A percentile compares a stretch with the other conserved stretches of the same genome.
Evolutionary conservation across 2,329 filamentous ascomycete genomes (phyloP).

Genomic region (Phialemoniopsis sp.): DNA sequence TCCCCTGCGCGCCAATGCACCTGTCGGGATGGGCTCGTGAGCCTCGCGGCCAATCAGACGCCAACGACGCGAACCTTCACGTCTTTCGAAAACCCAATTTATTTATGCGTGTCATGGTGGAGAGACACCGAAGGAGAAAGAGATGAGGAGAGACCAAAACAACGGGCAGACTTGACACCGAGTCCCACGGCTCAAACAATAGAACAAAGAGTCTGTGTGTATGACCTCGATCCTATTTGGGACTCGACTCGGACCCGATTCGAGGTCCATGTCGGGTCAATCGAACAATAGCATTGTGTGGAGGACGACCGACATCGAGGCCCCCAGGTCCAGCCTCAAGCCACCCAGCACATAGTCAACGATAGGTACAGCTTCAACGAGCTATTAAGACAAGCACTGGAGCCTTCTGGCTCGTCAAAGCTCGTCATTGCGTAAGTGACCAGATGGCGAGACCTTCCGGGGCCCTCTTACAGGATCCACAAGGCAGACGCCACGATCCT

Average conservation of each 20-base stretch:
- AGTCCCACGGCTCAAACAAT: neutral
- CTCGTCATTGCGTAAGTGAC: too few species aligned
- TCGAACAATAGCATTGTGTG: neutral
- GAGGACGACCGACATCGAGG: too few species aligned
- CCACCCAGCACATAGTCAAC: too few species aligned
- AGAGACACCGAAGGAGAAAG: neutral
- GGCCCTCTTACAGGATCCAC: too few species aligned
- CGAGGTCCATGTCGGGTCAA: neutral
- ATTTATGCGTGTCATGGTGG: constrained; percentile 3
- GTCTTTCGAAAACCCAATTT: constrained; percentile 2
- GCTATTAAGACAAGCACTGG: too few species aligned
- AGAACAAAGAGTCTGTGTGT: neutral
- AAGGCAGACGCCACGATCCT: too few species aligned
- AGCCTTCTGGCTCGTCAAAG: too few species aligned
- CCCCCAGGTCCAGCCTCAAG: too few species aligned
- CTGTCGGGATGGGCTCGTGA: neutral
- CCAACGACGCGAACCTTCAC: constrained; percentile 3
- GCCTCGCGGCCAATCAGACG: constrained; percentile 2
- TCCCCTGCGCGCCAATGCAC: constrained; percentile 2
- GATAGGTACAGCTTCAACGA: too few species aligned
- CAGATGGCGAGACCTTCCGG: too few species aligned
- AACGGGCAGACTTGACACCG: too few species aligned
- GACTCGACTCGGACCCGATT: neutral
- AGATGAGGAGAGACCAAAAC: too few species aligned
- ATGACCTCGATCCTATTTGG: neutral